These are phyloP conservation scores for Penicillium capsulatum DNA, from an alignment of 2,329 filamentous ascomycete species.

Conservation along the genomic window DNA sequence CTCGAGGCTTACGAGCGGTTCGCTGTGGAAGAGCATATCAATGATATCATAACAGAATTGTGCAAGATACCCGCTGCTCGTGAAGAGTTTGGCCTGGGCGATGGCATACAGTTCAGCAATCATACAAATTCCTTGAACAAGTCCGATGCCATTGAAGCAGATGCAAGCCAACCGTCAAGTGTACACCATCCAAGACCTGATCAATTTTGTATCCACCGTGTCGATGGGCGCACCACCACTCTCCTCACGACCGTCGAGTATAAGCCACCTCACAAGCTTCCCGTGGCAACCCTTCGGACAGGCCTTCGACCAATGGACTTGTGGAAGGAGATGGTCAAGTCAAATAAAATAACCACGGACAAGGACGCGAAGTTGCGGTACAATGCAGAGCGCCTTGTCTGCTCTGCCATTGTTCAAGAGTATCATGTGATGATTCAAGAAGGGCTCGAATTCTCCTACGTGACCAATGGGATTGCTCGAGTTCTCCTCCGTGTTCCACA, in stretches of 20 bases:
- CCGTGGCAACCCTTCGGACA: not conserved
- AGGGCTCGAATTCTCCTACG: not conserved
- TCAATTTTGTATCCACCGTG: not conserved
- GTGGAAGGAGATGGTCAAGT: not conserved
- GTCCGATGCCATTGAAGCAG: not conserved
- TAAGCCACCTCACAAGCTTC: not conserved
- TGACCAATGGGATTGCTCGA: not conserved
- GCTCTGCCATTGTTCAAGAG: not conserved
- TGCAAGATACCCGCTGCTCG: slow-evolving; percentile 20
- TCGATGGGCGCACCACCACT: not conserved
- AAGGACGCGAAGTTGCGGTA: not conserved
- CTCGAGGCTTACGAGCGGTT: slow-evolving; percentile 18
- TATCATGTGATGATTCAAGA: not conserved
- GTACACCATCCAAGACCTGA: not conserved
- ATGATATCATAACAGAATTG: slow-evolving; percentile 20
- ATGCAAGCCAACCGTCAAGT: not conserved
- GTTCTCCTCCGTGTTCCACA: not conserved
- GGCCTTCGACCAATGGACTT: not conserved
- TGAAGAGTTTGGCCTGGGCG: slow-evolving; percentile 18
- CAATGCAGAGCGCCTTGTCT: not conserved
- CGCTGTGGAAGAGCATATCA: slow-evolving; percentile 22
- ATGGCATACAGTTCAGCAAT: slow-evolving; percentile 21
- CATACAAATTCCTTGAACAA: slow-evolving; percentile 5
- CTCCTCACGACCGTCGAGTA: not conserved
- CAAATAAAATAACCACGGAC: not conserved